Evolutionary conservation across 208 protist genomes (phyloP).

Genomic region (Trypanosoma platydactyli): DNA sequence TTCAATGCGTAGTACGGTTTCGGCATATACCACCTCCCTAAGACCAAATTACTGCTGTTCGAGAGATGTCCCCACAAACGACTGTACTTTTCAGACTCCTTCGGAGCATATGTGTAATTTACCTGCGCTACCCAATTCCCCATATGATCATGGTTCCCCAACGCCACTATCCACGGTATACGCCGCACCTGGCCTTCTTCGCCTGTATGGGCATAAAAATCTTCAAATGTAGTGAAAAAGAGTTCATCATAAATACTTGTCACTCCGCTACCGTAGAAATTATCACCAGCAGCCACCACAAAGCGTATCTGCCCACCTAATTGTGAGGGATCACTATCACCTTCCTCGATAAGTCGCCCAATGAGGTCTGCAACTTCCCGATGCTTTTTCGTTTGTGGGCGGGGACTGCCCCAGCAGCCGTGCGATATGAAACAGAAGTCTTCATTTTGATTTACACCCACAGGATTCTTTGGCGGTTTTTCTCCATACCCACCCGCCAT

Average conservation of each 20-base stretch:
- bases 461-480: not conserved
- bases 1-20: slow-evolving; percentile 34
- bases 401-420: slow-evolving; percentile 43
- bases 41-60: not conserved
- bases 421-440: slow-evolving; percentile 41
- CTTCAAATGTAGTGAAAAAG: slow-evolving; percentile 40
- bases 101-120: slow-evolving; percentile 24
- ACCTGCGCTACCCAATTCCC: slow-evolving; percentile 35
- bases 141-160: slow-evolving; percentile 56
- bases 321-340: not conserved
- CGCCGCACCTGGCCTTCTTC: slow-evolving; percentile 1
- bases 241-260: slow-evolving; percentile 10
- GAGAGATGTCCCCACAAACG: slow-evolving; percentile 7
- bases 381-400: slow-evolving; percentile 20
- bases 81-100: not conserved
- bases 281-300: slow-evolving; percentile 48
- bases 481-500: not conserved
- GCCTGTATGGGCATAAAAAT: slow-evolving; percentile 26
- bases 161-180: slow-evolving; percentile 41
- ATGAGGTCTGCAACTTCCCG: slow-evolving; percentile 25
- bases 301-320: slow-evolving; percentile 29
- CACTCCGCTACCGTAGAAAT: slow-evolving; percentile 47
- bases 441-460: not conserved
- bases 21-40: slow-evolving; percentile 36
- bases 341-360: slow-evolving; percentile 14